Evolutionary conservation across 2,329 filamentous ascomycete species (phyloP).

Genomic region (Verticillium dahliae): DNA sequence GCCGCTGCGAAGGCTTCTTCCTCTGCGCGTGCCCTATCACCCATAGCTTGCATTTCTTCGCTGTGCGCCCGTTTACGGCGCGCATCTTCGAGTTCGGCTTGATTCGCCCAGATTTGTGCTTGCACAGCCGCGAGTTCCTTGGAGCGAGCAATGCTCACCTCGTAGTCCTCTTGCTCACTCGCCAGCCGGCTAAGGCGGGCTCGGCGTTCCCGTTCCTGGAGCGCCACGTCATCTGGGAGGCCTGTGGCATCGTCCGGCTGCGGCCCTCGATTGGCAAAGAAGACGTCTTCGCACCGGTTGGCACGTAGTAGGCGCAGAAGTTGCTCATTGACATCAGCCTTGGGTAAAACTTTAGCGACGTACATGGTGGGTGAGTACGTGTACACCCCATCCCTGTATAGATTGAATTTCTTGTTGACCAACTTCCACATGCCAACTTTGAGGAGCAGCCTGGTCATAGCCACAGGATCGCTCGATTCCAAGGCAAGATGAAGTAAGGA

Average conservation of each 20-base stretch:
- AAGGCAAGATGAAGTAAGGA: slow-evolving; percentile 55
- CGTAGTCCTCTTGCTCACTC: slow-evolving; percentile 42
- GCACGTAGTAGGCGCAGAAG: slow-evolving; percentile 42
- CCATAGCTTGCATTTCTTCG: slow-evolving; percentile 36
- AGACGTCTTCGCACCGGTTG: slow-evolving; percentile 47
- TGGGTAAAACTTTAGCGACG: slow-evolving; percentile 37
- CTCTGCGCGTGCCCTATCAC: slow-evolving; percentile 38
- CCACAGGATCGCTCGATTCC: slow-evolving; percentile 46
- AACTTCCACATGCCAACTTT: slow-evolving; percentile 60
- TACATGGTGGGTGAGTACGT: slow-evolving; percentile 63
- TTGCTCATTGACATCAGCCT: slow-evolving; percentile 29
- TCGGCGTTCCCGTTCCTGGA: slow-evolving; percentile 43
- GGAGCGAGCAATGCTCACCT: slow-evolving; percentile 37
- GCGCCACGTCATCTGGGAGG: slow-evolving; percentile 41
- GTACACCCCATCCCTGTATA: slow-evolving; percentile 42
- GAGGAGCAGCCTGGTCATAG: slow-evolving; percentile 50
- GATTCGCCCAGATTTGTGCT: slow-evolving; percentile 40
- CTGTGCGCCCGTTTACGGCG: slow-evolving; percentile 37
- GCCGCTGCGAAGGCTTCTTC: slow-evolving; percentile 32
- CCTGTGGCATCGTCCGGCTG: slow-evolving; percentile 48
- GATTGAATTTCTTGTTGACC: slow-evolving; percentile 54
- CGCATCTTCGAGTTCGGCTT: slow-evolving; percentile 44
- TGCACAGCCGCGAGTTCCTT: slow-evolving; percentile 46
- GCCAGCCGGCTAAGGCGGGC: slow-evolving; percentile 37
- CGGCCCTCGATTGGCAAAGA: slow-evolving; percentile 44